Evolutionary conservation across 2,329 filamentous ascomycete genomes (phyloP).

Genomic region (Sclerotinia glacialis): DNA sequence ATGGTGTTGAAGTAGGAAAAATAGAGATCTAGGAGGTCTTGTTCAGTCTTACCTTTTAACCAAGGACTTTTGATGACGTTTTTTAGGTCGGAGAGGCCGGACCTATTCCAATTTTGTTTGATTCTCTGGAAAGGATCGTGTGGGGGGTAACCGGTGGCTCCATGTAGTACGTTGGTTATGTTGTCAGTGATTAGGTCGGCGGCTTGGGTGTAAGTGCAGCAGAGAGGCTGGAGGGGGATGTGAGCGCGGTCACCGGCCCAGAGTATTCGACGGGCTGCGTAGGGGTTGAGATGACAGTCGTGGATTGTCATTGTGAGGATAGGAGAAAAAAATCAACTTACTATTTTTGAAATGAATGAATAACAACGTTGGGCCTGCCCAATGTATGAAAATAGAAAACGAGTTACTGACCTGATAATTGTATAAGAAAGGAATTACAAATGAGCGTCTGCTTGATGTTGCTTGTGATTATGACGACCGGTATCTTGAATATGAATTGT

Average conservation of each 20-base stretch:
- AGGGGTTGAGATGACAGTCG: constrained; percentile 18
- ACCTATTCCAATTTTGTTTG: constrained; percentile 13
- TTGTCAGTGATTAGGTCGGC: constrained; percentile 18
- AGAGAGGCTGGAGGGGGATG: constrained; percentile 6
- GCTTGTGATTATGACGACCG: constrained; percentile 13
- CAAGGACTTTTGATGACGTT: constrained; percentile 6
- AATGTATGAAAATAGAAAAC: constrained; percentile 4
- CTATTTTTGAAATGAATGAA: background rate
- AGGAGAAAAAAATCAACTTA: background rate
- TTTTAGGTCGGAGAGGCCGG: background rate
- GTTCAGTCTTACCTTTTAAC: constrained; percentile 12
- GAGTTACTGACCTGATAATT: background rate
- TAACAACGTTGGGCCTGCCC: constrained; percentile 1
- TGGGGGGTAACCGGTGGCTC: background rate
- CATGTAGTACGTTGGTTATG: constrained; percentile 3
- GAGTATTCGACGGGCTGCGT: constrained; percentile 13
- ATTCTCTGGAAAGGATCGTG: constrained; percentile 13
- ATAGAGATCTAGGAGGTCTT: constrained; percentile 12
- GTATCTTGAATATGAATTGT: background rate
- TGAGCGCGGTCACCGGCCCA: constrained; percentile 13
- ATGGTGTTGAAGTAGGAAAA: constrained; percentile 18
- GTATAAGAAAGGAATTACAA: background rate
- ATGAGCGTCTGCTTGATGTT: background rate
- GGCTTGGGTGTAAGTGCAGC: constrained; percentile 18
- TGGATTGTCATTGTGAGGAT: constrained; percentile 14